Conservation (phyloP, 257 asterid genomes). For the Paulownia fortunei region DNA sequence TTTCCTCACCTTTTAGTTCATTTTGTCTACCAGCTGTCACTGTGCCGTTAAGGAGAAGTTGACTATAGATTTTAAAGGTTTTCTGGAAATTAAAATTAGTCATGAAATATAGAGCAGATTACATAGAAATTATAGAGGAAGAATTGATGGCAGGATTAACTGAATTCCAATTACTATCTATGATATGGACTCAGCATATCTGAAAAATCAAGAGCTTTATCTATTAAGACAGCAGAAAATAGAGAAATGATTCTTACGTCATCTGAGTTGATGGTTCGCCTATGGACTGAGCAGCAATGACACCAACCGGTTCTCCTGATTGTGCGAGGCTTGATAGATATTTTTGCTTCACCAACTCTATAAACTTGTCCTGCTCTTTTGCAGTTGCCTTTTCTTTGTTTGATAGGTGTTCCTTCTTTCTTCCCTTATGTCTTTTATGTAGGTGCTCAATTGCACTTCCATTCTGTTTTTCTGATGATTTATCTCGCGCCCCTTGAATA, state of each 20-base stretch:
- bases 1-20: too few species aligned
- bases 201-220: background rate
- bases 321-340: conserved; percentile 87
- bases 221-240: conserved; percentile 14
- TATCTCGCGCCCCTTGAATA: conserved; percentile 33
- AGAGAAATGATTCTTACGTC: conserved; percentile 72
- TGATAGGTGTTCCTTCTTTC: conserved; percentile 38
- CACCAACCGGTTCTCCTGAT: conserved; percentile 97
- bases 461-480: conserved; percentile 33
- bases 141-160: conserved; percentile 12
- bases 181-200: background rate
- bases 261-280: conserved; percentile 99
- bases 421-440: conserved; percentile 34
- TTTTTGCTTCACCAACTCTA: conserved; percentile 76
- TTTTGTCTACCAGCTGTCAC: background rate
- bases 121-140: background rate
- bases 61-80: conserved; percentile 3
- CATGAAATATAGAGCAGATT: background rate
- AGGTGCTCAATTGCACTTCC: conserved; percentile 19
- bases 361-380: conserved; percentile 49
- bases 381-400: conserved; percentile 32
- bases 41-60: background rate
- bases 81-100: background rate
- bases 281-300: conserved; percentile 94
- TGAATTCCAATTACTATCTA: background rate